A percentile compares a stretch with the other conserved stretches of the same genome.
These are phyloP conservation scores for Phytopythium delawarense DNA, from an alignment of 352 stramenopile genomes.

Conservation along the genomic window DNA sequence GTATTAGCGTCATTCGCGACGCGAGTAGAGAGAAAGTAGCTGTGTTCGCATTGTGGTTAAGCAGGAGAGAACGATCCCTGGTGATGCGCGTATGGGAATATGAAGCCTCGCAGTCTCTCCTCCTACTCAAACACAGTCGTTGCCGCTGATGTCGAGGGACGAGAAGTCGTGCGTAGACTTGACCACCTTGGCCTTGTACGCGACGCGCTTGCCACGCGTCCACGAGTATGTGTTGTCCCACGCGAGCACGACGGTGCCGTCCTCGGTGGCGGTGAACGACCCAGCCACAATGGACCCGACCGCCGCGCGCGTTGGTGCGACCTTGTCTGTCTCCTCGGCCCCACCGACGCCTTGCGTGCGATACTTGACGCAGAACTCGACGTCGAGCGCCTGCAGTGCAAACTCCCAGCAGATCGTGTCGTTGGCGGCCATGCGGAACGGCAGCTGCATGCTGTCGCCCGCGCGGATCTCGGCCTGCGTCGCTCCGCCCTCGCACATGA, in stretches of 20 bases:
- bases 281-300: conserved; percentile 33
- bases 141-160: conserved; percentile 68
- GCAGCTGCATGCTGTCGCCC: conserved; percentile 51
- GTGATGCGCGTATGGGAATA: too few species aligned
- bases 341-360: conserved; percentile 67
- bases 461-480: conserved; percentile 64
- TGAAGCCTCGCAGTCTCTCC: too few species aligned
- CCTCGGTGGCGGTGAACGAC: conserved; percentile 59
- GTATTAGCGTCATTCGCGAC: background rate
- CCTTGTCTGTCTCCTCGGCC: conserved; percentile 54
- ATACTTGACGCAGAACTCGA: conserved; percentile 68
- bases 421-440: conserved; percentile 65
- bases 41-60: too few species aligned
- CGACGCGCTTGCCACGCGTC: conserved; percentile 59
- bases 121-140: conserved; percentile 47
- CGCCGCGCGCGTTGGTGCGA: conserved; percentile 33
- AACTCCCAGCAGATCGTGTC: conserved; percentile 80
- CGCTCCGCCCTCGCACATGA: conserved; percentile 68
- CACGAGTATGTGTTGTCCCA: conserved; percentile 78
- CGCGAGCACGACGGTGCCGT: conserved; percentile 63
- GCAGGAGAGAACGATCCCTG: too few species aligned
- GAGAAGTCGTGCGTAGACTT: conserved; percentile 74
- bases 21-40: background rate
- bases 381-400: conserved; percentile 54
- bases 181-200: conserved; percentile 80